Base-by-base conservation (phyloP, 1,284 basidiomycete species). In the Phlebopus sp. region DNA sequence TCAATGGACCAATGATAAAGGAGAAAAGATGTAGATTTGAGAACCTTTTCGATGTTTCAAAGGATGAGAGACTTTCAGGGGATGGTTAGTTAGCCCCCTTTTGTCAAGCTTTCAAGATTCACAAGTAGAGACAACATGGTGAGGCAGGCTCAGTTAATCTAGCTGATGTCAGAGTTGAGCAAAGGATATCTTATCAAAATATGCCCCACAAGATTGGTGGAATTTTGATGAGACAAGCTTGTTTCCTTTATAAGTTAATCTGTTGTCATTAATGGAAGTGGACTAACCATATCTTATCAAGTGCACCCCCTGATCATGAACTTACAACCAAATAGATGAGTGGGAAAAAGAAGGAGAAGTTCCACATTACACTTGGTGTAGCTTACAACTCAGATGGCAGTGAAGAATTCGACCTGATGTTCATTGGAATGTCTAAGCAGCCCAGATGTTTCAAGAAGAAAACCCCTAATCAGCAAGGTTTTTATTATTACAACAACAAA, bases 181-280 rank as follows among this genome's bases (percentile, higher is more conserved):
- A 6, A 53, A 23, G 31, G 9, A 46, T 13, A 52, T 64, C 2
- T 46, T 65, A 8, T 35, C 39, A 14, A 36, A 48, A 6, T 72
- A 56, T 50, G 37, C 50, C 1, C 55, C 53, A 2, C 34, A 54
- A 31, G 66, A 73, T 54, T 7, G 41, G 2, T 69, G 57, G 39
- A 72, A 73, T 52, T 54, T 64, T 40, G 69, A 73, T 50, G 65
- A 72, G 47, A 66, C 63, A 10, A 53, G 59, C 9, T 54, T 70
- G 10, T 70, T 69, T 52, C 44, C 51, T 17, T 57, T 51, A 56
- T 60, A 47, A 51, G 49, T 49, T 15, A 58, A 32, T 21, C 13
- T 46, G n/a, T 32, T 18, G 18, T 31, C n/a, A 15, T n/a, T 11
- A 23, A 17, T 31, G 42, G 3, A 23, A 23, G 8, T 2, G 6